A percentile compares a stretch with the other conserved stretches of the same genome.
phyloP scores from a whole-genome alignment of 1,139 yeast species.

The Candida sp. region DNA sequence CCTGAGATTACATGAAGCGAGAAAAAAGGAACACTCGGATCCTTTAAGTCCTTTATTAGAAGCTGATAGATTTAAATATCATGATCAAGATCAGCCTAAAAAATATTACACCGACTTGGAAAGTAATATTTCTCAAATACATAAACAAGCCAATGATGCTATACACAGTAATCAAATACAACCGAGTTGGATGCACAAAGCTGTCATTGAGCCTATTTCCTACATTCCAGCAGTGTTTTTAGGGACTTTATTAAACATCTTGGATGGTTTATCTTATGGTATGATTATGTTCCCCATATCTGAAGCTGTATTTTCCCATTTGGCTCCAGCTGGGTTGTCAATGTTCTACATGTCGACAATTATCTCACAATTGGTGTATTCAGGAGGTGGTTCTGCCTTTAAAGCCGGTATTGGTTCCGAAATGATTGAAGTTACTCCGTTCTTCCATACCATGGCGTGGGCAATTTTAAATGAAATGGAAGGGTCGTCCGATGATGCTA shows the following conservation, averaged over 20 bases:
- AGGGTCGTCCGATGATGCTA: slow-evolving; percentile 48
- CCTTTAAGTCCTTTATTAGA: neutral
- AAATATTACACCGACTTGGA: slow-evolving; percentile 1
- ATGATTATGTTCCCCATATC: slow-evolving; percentile 96
- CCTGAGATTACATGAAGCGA: neutral
- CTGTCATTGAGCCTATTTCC: slow-evolving; percentile 36
- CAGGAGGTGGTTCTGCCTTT: slow-evolving; percentile 89
- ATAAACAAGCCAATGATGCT: neutral
- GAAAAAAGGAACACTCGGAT: no score
- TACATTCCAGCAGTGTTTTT: slow-evolving; percentile 76
- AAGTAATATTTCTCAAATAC: neutral
- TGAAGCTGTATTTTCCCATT: slow-evolving; percentile 65
- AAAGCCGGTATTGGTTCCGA: slow-evolving; percentile 92
- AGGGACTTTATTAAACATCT: slow-evolving; percentile 79
- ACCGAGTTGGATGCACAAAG: slow-evolving; percentile 13
- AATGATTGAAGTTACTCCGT: slow-evolving; percentile 98
- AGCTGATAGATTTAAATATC: neutral
- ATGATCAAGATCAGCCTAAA: neutral
- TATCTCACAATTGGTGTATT: slow-evolving; percentile 81
- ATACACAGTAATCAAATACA: slow-evolving; percentile 3
- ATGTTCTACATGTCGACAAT: slow-evolving; percentile 93
- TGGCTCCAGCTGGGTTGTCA: slow-evolving; percentile 89
- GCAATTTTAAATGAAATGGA: slow-evolving; percentile 60
- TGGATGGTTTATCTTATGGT: slow-evolving; percentile 94
- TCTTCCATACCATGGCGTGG: slow-evolving; percentile 92